phyloP scores from a whole-genome alignment of 768 basidiomycete genomes.

The Boletellus ananas region DNA sequence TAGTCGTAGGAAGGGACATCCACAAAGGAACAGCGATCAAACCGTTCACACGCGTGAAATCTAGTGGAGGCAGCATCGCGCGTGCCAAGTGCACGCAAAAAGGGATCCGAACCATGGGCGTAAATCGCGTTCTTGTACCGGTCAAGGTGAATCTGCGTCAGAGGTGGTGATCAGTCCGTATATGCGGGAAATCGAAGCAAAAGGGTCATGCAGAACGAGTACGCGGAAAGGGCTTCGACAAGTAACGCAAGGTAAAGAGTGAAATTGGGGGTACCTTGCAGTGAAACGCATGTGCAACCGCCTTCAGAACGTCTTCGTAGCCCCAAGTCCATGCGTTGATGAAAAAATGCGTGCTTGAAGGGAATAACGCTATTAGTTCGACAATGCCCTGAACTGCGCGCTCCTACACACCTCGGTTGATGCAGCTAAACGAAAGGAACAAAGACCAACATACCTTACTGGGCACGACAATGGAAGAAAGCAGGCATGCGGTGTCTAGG shows the following conservation, averaged over 20 bases:
- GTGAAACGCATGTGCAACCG: constrained; percentile 62
- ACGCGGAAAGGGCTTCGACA: not conserved
- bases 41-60: constrained; percentile 93
- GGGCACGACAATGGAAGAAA: constrained; percentile 49
- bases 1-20: constrained; percentile 34
- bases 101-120: constrained; percentile 52
- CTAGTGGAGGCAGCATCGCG: constrained; percentile 59
- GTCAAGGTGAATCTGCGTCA: constrained; percentile 77
- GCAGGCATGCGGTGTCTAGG: constrained; percentile 74
- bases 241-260: not conserved
- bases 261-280: constrained; percentile 41
- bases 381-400: constrained; percentile 65
- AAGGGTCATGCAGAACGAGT: not conserved
- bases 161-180: constrained; percentile 6
- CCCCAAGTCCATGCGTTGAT: constrained; percentile 96
- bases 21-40: constrained; percentile 66
- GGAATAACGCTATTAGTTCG: constrained; percentile 65
- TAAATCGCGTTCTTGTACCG: constrained; percentile 80
- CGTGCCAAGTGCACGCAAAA: constrained; percentile 57
- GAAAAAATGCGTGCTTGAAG: constrained; percentile 70
- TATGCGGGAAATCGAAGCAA: not conserved
- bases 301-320: constrained; percentile 88
- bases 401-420: constrained; percentile 39
- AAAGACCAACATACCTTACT: constrained; percentile 46
- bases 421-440: not conserved